Base-by-base conservation (phyloP, 2,329 filamentous ascomycete genomes). In the Paraphoma sp. region DNA sequence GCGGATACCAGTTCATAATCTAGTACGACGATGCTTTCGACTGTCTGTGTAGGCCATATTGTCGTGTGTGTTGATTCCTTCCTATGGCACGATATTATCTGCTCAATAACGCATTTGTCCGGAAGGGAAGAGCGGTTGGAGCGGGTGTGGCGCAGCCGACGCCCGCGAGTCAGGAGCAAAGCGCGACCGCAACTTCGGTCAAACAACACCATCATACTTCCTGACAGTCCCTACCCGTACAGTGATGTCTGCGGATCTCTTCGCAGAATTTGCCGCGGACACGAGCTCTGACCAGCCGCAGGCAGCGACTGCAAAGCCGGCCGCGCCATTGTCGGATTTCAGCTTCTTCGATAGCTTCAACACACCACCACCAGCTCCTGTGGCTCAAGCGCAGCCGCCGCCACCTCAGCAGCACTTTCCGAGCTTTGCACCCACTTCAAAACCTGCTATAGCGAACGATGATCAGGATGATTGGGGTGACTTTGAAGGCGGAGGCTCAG, bases 391-490 rank as follows among this genome's bases (percentile, higher is more conserved):
- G 29, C 64, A 65, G 47, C 57, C 53, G 46, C 51, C 55, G 18
- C 28, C 54, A 9, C 45, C 57, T 17, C 42, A 55, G 42, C 56
- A 54, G 44, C 44, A 54, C n/a, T 66, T 57, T 10, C 51, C 54
- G 5, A 33, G 16, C 6, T 48, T 16, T 18, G 30, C 16, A 11
- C 31, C 46, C 9, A 47, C 12, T 28, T 48, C 57, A 46, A 30
- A 55, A 29, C 6, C 51, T 7, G 17, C 16, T 23, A 2, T 29
- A 0, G 33, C 48, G 6, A 48, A 36, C 12, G 71, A 70, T 38
- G 71, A 75, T 7, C 67, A 68, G 18, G 76, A 78, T 56, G 76
- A 78, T 29, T 78, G 74, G 74, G 76, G 76, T n/a, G 76, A 78
- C 41, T 78, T 78, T 48, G 75, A 78, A 54, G 75, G 70, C 44